These are phyloP conservation scores for Strobilomyces confusus DNA, from an alignment of 768 basidiomycete species.

Conservation along the genomic window DNA sequence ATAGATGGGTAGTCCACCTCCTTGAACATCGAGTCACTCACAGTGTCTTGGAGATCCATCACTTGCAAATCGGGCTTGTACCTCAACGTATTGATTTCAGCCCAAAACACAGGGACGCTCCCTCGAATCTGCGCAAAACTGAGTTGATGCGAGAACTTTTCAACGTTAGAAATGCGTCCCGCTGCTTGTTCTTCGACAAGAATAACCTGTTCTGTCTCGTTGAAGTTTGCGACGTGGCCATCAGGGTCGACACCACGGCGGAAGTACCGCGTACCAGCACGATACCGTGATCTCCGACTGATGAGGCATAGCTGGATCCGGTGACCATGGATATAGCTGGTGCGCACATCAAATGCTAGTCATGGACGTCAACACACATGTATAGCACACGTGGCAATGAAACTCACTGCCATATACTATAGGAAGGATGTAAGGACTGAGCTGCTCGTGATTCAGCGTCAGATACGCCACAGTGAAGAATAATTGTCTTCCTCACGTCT, in stretches of 20 bases:
- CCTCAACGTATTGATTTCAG: constrained; percentile 89
- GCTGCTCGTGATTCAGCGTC: constrained; percentile 41
- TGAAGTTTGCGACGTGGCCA: constrained; percentile 94
- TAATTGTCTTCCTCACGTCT: constrained; percentile 48
- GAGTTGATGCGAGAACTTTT: constrained; percentile 56
- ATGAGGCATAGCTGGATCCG: constrained; percentile 83
- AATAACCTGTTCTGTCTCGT: constrained; percentile 95
- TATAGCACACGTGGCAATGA: neutral
- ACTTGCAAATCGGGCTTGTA: constrained; percentile 96
- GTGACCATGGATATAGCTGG: constrained; percentile 68
- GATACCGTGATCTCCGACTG: constrained; percentile 88
- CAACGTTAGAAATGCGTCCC: constrained; percentile 37
- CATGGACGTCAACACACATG: constrained; percentile 3
- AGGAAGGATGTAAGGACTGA: constrained; percentile 86
- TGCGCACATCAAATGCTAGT: constrained; percentile 82
- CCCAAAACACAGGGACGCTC: constrained; percentile 94
- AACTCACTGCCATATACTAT: constrained; percentile 91
- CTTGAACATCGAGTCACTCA: constrained; percentile 34
- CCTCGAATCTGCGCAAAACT: constrained; percentile 94
- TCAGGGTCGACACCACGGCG: constrained; percentile 85
- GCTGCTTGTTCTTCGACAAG: constrained; percentile 61
- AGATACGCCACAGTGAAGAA: constrained; percentile 1
- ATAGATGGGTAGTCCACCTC: neutral
- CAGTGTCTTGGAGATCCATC: constrained; percentile 89
- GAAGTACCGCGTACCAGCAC: constrained; percentile 97